Evolutionary conservation across 495 filamentous ascomycete species (phyloP).

Genomic region (Podospora conica): DNA sequence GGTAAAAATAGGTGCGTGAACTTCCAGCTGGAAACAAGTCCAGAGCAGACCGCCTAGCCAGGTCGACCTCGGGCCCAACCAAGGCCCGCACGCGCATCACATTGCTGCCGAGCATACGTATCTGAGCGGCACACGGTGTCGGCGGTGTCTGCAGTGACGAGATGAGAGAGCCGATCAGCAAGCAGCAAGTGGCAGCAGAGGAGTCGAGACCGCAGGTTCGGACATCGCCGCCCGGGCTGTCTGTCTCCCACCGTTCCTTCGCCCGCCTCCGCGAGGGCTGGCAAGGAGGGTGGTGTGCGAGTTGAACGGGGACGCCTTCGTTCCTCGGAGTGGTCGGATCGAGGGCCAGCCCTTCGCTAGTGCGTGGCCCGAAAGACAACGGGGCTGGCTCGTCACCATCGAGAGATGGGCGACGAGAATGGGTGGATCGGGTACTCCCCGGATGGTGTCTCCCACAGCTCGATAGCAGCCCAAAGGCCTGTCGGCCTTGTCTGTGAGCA

Average conservation of each 20-base stretch:
- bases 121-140: background rate
- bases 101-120: background rate
- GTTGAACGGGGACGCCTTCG: background rate
- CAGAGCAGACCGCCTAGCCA: background rate
- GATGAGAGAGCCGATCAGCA: background rate
- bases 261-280: background rate
- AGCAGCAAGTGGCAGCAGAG: background rate
- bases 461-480: background rate
- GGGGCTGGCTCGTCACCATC: background rate
- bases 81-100: background rate
- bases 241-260: background rate
- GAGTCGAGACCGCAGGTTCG: background rate
- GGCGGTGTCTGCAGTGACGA: background rate
- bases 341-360: background rate
- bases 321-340: background rate
- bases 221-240: too few relatives aligned
- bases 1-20: background rate
- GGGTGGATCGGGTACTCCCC: background rate
- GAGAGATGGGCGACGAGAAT: background rate
- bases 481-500: background rate
- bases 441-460: background rate
- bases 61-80: background rate
- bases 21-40: background rate
- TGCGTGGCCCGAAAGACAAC: background rate
- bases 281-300: background rate